A percentile compares a stretch with the other conserved stretches of the same genome.
These are phyloP conservation scores for Eutypella sp. DNA, from an alignment of 2,329 filamentous ascomycete species.

Conservation along the genomic window DNA sequence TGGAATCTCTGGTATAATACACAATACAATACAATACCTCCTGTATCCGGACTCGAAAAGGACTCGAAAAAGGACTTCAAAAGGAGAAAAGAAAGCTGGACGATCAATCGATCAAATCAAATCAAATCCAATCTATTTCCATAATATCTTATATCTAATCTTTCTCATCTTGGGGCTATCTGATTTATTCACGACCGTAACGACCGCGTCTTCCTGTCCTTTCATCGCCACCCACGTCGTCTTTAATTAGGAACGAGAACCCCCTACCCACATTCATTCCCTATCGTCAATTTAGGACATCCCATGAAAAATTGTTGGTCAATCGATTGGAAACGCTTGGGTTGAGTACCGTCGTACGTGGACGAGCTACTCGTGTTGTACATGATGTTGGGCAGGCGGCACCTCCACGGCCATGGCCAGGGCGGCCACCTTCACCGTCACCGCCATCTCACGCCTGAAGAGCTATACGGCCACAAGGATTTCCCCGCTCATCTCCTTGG, in stretches of 20 bases:
- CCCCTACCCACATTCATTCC: background rate
- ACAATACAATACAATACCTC: too few relatives aligned
- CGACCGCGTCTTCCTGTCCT: background rate
- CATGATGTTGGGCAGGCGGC: slow-evolving; percentile 15
- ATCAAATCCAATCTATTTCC: background rate
- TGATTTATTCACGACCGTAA: background rate
- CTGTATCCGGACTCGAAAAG: too few relatives aligned
- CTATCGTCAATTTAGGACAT: background rate
- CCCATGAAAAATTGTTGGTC: background rate
- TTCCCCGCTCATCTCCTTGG: slow-evolving; percentile 10
- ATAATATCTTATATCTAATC: background rate
- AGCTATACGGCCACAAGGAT: slow-evolving; percentile 9
- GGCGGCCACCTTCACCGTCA: slow-evolving; percentile 18
- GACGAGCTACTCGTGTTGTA: background rate
- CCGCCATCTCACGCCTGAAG: slow-evolving; percentile 17
- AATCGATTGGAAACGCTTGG: background rate
- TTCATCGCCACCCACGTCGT: background rate
- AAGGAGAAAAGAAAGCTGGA: background rate
- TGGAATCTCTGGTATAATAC: too few relatives aligned
- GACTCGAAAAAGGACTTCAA: too few relatives aligned
- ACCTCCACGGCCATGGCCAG: slow-evolving; percentile 18
- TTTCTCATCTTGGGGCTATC: too few relatives aligned
- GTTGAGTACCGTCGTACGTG: background rate
- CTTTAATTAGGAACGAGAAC: background rate
- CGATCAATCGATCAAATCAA: too few relatives aligned